These are phyloP conservation scores for Sisymbrium altissimum DNA, from an alignment of 345 rosid genomes.

Conservation along the genomic window DNA sequence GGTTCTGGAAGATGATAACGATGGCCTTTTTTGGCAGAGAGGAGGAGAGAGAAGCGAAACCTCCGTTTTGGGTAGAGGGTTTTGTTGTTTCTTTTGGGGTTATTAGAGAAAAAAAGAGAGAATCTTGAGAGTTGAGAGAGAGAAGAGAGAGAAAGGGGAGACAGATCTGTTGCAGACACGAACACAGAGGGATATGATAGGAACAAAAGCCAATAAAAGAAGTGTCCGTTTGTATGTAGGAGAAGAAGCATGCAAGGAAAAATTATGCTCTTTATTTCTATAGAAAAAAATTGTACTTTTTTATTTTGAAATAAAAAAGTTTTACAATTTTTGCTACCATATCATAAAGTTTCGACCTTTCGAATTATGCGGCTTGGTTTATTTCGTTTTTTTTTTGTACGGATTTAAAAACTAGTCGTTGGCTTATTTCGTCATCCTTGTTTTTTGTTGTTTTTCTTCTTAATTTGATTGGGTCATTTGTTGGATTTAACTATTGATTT, in stretches of 20 bases:
- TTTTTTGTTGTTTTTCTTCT: not conserved
- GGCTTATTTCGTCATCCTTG: constrained; percentile 2
- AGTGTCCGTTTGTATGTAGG: constrained; percentile 41
- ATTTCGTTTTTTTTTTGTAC: not conserved
- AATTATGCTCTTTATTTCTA: not conserved
- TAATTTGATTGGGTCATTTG: not conserved
- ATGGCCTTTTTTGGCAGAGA: constrained; percentile 32
- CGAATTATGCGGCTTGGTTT: not conserved
- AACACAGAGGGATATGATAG: constrained; percentile 15
- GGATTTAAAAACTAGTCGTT: constrained; percentile 22
- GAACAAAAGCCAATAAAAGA: constrained; percentile 47
- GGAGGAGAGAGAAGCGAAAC: not conserved
- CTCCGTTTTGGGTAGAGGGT: constrained; percentile 11
- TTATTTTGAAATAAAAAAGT: not conserved
- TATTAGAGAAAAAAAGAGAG: constrained; percentile 6
- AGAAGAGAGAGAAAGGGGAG: constrained; percentile 1
- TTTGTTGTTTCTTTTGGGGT: not conserved
- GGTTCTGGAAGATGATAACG: constrained; percentile 50
- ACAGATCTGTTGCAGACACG: constrained; percentile 34
- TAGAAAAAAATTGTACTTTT: not conserved
- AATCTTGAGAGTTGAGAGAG: constrained; percentile 28
- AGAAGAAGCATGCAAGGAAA: constrained; percentile 24
- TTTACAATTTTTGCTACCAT: not conserved
- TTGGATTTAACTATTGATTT: not conserved
- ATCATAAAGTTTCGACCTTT: constrained; percentile 2